A percentile compares a stretch with the other conserved stretches of the same genome.
phyloP scores from a whole-genome alignment of 1,284 basidiomycete genomes.

The Microbotryomycetes sp. region DNA sequence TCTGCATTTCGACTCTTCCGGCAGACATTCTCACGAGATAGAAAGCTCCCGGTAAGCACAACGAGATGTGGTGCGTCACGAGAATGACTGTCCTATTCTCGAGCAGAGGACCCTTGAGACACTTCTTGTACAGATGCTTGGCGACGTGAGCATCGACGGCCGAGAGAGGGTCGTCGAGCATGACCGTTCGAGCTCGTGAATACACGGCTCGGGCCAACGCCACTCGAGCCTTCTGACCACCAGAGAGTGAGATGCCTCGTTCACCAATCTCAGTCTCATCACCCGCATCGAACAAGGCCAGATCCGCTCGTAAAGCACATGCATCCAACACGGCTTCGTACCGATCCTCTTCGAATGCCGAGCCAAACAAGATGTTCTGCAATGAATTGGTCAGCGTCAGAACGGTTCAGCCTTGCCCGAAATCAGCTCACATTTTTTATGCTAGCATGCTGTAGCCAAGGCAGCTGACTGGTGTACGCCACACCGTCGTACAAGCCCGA shows the following conservation, averaged over 20 bases:
- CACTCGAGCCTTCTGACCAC: conserved; percentile 70
- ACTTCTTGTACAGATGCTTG: conserved; percentile 55
- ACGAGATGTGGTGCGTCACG: conserved; percentile 46
- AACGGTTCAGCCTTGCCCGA: too few relatives aligned
- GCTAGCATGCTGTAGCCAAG: conserved; percentile 13
- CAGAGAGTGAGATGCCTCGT: conserved; percentile 50
- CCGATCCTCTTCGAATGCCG: conserved; percentile 68
- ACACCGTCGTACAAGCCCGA: conserved; percentile 20
- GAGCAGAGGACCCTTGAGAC: conserved; percentile 25
- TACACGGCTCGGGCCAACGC: conserved; percentile 74
- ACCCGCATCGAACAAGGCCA: conserved; percentile 84
- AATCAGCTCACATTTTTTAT: conserved; percentile 10
- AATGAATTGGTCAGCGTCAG: too few relatives aligned
- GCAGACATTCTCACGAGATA: conserved; percentile 55
- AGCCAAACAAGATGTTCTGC: conserved; percentile 66
- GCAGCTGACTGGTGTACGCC: conserved; percentile 1
- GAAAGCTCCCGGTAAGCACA: conserved; percentile 74
- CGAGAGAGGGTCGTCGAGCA: conserved; percentile 51
- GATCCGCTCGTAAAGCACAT: conserved; percentile 75
- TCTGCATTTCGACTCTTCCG: conserved; percentile 43
- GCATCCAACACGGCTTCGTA: conserved; percentile 62
- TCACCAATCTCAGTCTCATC: conserved; percentile 60
- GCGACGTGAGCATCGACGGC: conserved; percentile 53
- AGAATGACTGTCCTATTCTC: conserved; percentile 31
- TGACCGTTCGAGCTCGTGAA: conserved; percentile 45